phyloP scores from a whole-genome alignment of 345 rosid species.

The Euphorbia peplus region DNA sequence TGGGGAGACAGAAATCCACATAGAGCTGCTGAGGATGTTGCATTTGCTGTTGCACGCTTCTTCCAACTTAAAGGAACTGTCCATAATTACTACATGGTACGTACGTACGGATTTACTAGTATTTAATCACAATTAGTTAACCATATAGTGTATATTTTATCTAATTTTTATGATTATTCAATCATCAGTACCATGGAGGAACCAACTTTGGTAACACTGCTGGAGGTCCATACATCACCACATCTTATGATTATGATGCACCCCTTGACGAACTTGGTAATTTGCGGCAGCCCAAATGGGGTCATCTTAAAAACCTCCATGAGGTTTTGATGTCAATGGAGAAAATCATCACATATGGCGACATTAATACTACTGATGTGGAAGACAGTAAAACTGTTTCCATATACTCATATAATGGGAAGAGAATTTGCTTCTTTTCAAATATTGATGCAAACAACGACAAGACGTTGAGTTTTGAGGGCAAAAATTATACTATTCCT shows the following conservation, averaged over 20 bases:
- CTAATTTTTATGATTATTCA: no score
- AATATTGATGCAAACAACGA: not conserved
- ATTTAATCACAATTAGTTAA: no score
- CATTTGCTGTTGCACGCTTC: slow-evolving; percentile 19
- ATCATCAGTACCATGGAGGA: slow-evolving; percentile 26
- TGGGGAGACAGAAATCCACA: slow-evolving; percentile 13
- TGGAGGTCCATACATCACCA: slow-evolving; percentile 18
- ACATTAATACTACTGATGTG: not conserved
- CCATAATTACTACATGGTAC: slow-evolving; percentile 25
- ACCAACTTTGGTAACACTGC: slow-evolving; percentile 24
- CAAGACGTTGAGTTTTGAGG: slow-evolving; percentile 22
- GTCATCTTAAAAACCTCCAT: slow-evolving; percentile 17
- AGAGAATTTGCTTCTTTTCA: slow-evolving; percentile 32
- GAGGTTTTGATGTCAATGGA: slow-evolving; percentile 10
- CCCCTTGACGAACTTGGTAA: slow-evolving; percentile 26
- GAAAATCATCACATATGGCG: slow-evolving; percentile 2
- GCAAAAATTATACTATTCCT: slow-evolving; percentile 14
- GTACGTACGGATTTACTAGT: not conserved
- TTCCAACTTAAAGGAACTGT: slow-evolving; percentile 14
- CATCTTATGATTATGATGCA: slow-evolving; percentile 24
- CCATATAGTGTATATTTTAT: no score
- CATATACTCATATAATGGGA: slow-evolving; percentile 24
- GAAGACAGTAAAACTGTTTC: slow-evolving; percentile 1
- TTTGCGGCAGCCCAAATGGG: slow-evolving; percentile 20
- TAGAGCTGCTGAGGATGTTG: slow-evolving; percentile 19